Evolutionary conservation across 169 alveolate species (phyloP), one percentile per base, ranked within the genome.

Genomic region (Theileria annulata): DNA sequence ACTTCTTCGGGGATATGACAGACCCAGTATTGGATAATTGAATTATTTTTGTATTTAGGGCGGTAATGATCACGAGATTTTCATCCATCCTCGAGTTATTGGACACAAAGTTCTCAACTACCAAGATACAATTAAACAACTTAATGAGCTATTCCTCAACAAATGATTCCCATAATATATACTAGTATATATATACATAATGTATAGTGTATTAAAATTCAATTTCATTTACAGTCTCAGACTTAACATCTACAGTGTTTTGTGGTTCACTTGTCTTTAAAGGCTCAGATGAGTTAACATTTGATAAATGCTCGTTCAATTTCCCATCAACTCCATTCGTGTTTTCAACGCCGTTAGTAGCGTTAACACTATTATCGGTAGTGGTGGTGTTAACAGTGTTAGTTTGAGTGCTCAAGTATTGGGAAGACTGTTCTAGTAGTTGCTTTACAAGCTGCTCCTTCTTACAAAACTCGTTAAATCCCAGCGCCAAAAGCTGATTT

Each of bases 51-150:
- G 19, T 12, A 5, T 64, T 31, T 42, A 92, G 95, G 99, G 99
- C 17, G 99, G 99, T 28, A 97, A 97, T 85, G 99, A 97, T 85
- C 91, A 93, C 86, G 99, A 96, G 87, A 94, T 97, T 37, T 96
- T 63, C 76, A 63, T 64, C 35, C 95, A 94, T 66, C 93, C 87
- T 35, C 92, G 98, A 68, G 96, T 97, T n/a, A 85, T 92, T 33
- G 99, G 98, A 15, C 94, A 94, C 59, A 85, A 86, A 48, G 99
- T 97, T 17, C 85, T 75, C 56, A 78, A 71, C 59, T 96, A 96
- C 31, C 92, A 93, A 37, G 98, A 96, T 70, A 95, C 99, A 2
- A 86, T 94, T 13, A 70, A 72, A 35, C 79, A 88, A 23, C 59
- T 92, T 66, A 72, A 70, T 48, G 58, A 56, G 1, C 3, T 79